Evolutionary conservation across 805 yeast genomes (phyloP).

Genomic region (Monosporozyma solicola): DNA sequence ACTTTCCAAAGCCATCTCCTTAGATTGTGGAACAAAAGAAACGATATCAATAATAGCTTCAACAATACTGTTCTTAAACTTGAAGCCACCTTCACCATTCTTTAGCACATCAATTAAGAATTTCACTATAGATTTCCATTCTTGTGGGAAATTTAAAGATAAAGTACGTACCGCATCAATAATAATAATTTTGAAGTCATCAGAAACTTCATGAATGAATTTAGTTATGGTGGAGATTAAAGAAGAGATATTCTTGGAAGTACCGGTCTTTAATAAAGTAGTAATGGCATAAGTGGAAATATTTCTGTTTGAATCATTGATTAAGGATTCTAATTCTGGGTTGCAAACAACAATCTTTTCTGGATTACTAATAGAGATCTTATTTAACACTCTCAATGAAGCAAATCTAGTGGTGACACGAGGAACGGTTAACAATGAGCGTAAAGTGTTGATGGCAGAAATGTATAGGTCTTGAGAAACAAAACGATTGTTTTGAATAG

Average conservation of each 20-base stretch:
- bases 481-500: conserved; percentile 47
- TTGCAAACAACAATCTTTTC: conserved; percentile 72
- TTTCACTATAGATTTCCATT: conserved; percentile 70
- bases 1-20: conserved; percentile 74
- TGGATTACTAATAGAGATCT: conserved; percentile 73
- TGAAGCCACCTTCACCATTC: conserved; percentile 77
- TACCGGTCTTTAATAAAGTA: conserved; percentile 89
- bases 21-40: conserved; percentile 73
- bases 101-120: conserved; percentile 79
- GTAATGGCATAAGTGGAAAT: conserved; percentile 96
- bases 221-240: conserved; percentile 78
- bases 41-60: conserved; percentile 91
- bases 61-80: conserved; percentile 76
- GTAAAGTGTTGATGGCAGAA: conserved; percentile 64
- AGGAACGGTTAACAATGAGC: conserved; percentile 73
- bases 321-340: conserved; percentile 74
- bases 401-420: conserved; percentile 86
- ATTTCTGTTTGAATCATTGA: conserved; percentile 82
- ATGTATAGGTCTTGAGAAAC: conserved; percentile 58
- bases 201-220: conserved; percentile 88
- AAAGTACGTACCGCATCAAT: conserved; percentile 90
- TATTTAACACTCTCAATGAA: conserved; percentile 83
- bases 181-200: conserved; percentile 89
- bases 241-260: conserved; percentile 80
- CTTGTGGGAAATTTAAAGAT: conserved; percentile 87